Evolutionary conservation across 78 protist species (phyloP).

Genomic region (Planoprotostelium fungivorum): DNA sequence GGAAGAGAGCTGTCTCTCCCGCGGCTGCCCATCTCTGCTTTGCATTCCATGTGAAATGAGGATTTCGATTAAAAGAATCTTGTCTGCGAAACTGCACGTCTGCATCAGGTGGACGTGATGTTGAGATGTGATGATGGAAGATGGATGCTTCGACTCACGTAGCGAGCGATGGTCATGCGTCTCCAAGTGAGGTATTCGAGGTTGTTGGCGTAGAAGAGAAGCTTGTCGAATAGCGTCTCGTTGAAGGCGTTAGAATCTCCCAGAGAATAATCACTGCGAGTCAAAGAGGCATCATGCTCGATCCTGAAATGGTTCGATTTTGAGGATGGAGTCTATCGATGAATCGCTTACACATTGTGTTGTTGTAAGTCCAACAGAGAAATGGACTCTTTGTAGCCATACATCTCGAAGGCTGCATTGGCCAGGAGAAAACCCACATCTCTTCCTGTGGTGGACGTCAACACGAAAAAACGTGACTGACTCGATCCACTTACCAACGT

Average conservation of each 20-base stretch:
- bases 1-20: not conserved
- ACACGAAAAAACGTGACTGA: no score
- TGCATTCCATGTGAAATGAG: no score
- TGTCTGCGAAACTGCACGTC: not conserved
- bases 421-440: not conserved
- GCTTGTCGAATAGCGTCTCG: not conserved
- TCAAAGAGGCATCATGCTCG: not conserved
- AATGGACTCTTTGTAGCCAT: not conserved
- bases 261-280: not conserved
- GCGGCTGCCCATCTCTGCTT: not conserved
- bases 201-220: not conserved
- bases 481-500: no score
- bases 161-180: not conserved
- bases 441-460: no score
- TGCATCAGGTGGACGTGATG: no score
- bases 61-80: no score
- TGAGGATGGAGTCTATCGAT: not conserved
- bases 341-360: not conserved
- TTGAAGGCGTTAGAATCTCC: not conserved
- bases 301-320: not conserved
- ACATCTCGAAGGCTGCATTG: not conserved
- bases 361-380: not conserved
- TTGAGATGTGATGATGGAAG: no score
- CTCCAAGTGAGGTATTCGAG: not conserved
- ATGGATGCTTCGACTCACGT: not conserved